phyloP scores from a whole-genome alignment of 495 filamentous ascomycete species.

The Aspergillus sparsus region DNA sequence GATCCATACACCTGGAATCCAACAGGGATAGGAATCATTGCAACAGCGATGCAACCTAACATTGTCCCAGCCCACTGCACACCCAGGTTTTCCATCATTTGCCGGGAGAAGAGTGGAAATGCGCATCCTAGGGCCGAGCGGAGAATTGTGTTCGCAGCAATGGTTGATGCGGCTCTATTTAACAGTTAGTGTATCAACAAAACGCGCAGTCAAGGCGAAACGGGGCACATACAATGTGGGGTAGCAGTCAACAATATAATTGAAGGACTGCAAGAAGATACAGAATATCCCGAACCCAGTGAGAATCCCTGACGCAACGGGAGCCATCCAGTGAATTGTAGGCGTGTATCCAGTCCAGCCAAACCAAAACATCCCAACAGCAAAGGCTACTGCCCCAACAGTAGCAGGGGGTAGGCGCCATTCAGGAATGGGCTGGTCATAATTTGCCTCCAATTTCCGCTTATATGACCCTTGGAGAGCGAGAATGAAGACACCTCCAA shows the following conservation, averaged over 20 bases:
- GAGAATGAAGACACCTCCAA: constrained; percentile 34
- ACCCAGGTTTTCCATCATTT: constrained; percentile 80
- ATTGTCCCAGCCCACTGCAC: constrained; percentile 79
- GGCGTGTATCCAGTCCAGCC: constrained; percentile 42
- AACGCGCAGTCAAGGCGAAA: constrained; percentile 15
- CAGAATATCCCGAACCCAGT: constrained; percentile 40
- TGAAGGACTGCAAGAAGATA: constrained; percentile 44
- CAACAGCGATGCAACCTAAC: constrained; percentile 69
- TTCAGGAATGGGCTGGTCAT: constrained; percentile 38
- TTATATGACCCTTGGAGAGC: constrained; percentile 33
- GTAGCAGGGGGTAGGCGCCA: constrained; percentile 49
- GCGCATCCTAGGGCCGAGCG: constrained; percentile 73
- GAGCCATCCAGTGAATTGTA: constrained; percentile 40
- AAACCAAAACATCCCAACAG: constrained; percentile 58
- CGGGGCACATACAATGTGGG: constrained; percentile 64
- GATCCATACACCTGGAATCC: constrained; percentile 38
- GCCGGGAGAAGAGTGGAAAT: constrained; percentile 79
- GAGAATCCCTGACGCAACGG: constrained; percentile 34
- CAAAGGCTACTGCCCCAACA: constrained; percentile 51
- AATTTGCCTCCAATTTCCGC: constrained; percentile 34
- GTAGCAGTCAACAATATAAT: constrained; percentile 46
- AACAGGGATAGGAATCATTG: constrained; percentile 72
- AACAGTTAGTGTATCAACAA: background rate
- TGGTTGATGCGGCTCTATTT: constrained; percentile 73
- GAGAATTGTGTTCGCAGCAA: constrained; percentile 87